Evolutionary conservation across 169 alveolate genomes (phyloP).

Genomic region (Babesia microti): DNA sequence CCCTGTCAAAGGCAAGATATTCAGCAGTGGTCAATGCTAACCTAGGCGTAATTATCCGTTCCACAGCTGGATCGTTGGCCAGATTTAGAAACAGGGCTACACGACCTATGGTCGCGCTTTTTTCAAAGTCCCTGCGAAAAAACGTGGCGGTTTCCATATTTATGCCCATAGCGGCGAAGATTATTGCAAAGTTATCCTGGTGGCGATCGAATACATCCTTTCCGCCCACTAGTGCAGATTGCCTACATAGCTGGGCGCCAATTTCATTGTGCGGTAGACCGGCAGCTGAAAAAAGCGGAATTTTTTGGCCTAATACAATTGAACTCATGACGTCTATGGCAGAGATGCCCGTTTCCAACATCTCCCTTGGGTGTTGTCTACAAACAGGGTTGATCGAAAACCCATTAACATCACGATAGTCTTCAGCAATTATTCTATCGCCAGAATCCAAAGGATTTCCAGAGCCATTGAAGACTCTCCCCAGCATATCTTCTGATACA

Average conservation of each 20-base stretch:
- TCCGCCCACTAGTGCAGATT: constrained; percentile 95
- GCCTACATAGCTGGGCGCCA: constrained; percentile 99
- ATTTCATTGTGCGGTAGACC: constrained; percentile 99
- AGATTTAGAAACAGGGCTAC: constrained; percentile 95
- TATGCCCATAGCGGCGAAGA: constrained; percentile 99
- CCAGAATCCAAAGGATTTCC: constrained; percentile 99
- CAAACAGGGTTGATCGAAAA: constrained; percentile 95
- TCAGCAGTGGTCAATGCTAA: constrained; percentile 99
- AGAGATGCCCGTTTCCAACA: constrained; percentile 99
- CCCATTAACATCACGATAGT: constrained; percentile 90
- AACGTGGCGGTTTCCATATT: constrained; percentile 99
- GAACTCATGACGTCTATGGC: constrained; percentile 99
- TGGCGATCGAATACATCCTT: constrained; percentile 96
- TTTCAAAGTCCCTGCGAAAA: constrained; percentile 98
- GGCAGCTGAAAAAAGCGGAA: constrained; percentile 99
- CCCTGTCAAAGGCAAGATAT: constrained; percentile 96
- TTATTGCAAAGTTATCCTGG: constrained; percentile 97
- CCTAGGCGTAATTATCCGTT: constrained; percentile 96
- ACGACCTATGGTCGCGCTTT: constrained; percentile 98
- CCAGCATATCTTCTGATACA: constrained; percentile 97
- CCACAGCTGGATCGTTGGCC: constrained; percentile 99
- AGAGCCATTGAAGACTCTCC: constrained; percentile 99
- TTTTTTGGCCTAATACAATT: constrained; percentile 98
- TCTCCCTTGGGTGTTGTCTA: constrained; percentile 97
- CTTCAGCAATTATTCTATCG: constrained; percentile 95